Evolutionary conservation across 495 filamentous ascomycete genomes (phyloP), one percentile per base, ranked within the genome.

Genomic region (Xylaria castorea): DNA sequence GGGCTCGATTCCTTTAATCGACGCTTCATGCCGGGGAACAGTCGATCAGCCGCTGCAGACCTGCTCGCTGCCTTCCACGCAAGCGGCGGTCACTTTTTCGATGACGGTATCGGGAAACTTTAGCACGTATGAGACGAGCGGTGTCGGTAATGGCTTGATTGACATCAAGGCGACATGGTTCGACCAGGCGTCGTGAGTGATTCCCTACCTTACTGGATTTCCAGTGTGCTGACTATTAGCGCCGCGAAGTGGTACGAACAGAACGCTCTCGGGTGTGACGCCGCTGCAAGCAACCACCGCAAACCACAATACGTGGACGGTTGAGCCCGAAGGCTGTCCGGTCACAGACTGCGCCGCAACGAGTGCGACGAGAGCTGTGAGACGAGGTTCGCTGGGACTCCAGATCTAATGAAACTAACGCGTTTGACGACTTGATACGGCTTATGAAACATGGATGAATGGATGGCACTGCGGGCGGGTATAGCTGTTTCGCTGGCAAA

Each of bases 51-150:
- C 44, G n/a, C 36, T 53, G 32, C 2, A 34, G 6, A 6, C 40
- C 34, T 71, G 69, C 53, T 46, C 48, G 18, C 32, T 68, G 20
- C 3, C 18, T 12, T 51, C 61, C 22, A 42, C 60, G 25, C 58
- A 50, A 42, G 40, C 57, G 14, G 40, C 57, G 1, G 42, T 3
- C 34, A 2, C 55, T 3, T 14, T 25, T 11, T 4, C 57, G 12
- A 22, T 57, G 2, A 36, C 44, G n/a, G 60, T 71, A 32, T 36
- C 46, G 7, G 69, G 69, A 14, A 71, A 71, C 61, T 71, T 71
- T n/a, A 71, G 69, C 60, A 71, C 69, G n/a, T 71, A 12, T 55
- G 58, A 71, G 69, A 65, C 60, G 9, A 71, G 69, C 30, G 69
- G 69, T 48, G 69, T 71, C 5, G 69, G 69, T 0, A 61, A 8